Percentiles rank a stretch among this genome's conserved stretches.
Evolutionary conservation across 129 eudicot species (phyloP).

Genomic region (Arctium minus): DNA sequence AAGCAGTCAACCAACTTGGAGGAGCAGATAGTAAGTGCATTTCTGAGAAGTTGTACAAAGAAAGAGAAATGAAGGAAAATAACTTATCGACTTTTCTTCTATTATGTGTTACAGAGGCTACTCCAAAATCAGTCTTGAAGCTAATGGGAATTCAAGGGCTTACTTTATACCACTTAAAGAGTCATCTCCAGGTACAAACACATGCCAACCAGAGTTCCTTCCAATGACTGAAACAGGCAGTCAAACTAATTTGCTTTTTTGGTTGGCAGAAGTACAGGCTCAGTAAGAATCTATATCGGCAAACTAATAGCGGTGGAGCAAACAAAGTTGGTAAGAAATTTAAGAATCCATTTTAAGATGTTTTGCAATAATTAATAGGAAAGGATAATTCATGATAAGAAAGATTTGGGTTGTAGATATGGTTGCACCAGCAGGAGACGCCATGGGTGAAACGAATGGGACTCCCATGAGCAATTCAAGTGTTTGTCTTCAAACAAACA

Average conservation of each 20-base stretch:
- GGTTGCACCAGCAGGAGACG: slow-evolving; percentile 42
- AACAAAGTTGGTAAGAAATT: slow-evolving; percentile 58
- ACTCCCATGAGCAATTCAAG: slow-evolving; percentile 42
- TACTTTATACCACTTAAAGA: slow-evolving; percentile 92
- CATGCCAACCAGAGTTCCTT: slow-evolving; percentile 7
- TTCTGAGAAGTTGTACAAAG: not conserved
- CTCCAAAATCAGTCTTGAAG: slow-evolving; percentile 96
- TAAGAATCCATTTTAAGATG: slow-evolving; percentile 7
- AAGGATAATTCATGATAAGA: slow-evolving; percentile 6
- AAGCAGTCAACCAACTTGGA: slow-evolving; percentile 96
- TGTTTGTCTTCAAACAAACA: slow-evolving; percentile 56
- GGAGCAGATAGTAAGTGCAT: slow-evolving; percentile 92
- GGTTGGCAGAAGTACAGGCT: slow-evolving; percentile 88
- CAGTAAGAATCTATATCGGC: slow-evolving; percentile 85
- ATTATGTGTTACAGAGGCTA: slow-evolving; percentile 68
- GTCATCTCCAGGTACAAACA: slow-evolving; percentile 92
- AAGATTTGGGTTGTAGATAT: slow-evolving; percentile 27
- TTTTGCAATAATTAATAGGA: not conserved
- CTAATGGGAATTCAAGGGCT: slow-evolving; percentile 98
- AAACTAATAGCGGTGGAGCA: slow-evolving; percentile 52
- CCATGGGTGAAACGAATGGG: slow-evolving; percentile 45
- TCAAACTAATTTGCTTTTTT: slow-evolving; percentile 22
- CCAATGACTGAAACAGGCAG: slow-evolving; percentile 5
- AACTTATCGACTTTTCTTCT: slow-evolving; percentile 11
- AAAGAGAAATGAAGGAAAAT: not conserved